Evolutionary conservation across 2,329 filamentous ascomycete genomes (phyloP), one percentile per base, ranked within the genome.

Genomic region (Mariannaea elegans): DNA sequence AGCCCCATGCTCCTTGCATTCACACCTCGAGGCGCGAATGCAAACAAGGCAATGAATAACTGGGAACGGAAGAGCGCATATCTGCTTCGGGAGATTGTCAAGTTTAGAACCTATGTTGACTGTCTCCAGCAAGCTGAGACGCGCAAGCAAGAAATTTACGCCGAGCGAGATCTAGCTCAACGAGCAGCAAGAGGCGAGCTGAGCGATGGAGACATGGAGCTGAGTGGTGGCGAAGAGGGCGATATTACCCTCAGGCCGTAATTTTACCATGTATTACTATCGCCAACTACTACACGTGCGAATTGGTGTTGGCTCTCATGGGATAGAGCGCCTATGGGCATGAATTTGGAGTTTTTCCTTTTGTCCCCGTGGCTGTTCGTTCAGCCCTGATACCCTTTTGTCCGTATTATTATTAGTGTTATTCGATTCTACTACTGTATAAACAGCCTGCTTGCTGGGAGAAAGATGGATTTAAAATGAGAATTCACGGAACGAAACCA

Each of bases 11-110:
- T 94, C 55, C 84, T 97, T 54, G 93, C 95, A 8, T 98, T 96
- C 74, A 93, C 92, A 13, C 91, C 93, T 3, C 87, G 93, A 27
- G 90, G 94, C 62, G 84, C 87, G 34, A 98, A 98, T 71, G 86
- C 89, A 14, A 82, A 81, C 63, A 94, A 91, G 76, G 93, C 94
- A 14, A 94, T 98, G 91, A 84, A 89, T 18, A 99, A 99, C 76
- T 99, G 95, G 94, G 94, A 99, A 81, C 89, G 91, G 72, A 98
- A 98, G 80, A 96, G 92, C 56, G 90, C 92, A 27, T 97, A 98
- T 73, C 80, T 99, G 38, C 83, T 98, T 12, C 84, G 92, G 32
- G 95, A 99, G 79, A 97, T 96, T 75, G 93, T 98, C 76, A 98
- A 98, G 77, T 98, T 97, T 79, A 84, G 90, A 61, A 98, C 94